Evolutionary conservation across 495 filamentous ascomycete genomes (phyloP).

Genomic region (Massariosphaeria phaeospora): DNA sequence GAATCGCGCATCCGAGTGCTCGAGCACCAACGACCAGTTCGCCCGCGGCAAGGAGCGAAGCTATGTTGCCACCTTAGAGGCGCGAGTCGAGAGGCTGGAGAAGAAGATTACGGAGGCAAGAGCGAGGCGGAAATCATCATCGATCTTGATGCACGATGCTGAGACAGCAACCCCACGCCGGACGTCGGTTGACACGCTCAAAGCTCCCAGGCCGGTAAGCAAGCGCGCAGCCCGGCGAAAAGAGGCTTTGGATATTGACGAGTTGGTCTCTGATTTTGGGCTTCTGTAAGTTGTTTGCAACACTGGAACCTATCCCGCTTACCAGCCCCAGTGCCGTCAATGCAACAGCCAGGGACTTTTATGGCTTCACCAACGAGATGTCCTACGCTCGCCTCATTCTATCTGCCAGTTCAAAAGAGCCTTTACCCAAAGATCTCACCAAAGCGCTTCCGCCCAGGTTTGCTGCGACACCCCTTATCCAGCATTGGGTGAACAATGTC

Average conservation of each 20-base stretch:
- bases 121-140: conserved; percentile 50
- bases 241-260: conserved; percentile 43
- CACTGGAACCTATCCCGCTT: background rate
- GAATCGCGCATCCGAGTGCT: conserved; percentile 74
- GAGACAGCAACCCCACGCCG: conserved; percentile 33
- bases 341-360: conserved; percentile 85
- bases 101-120: conserved; percentile 60
- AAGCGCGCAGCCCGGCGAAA: conserved; percentile 36
- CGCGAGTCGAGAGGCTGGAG: conserved; percentile 79
- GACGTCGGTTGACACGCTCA: conserved; percentile 28
- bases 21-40: conserved; percentile 91
- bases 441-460: conserved; percentile 62
- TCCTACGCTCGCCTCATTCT: conserved; percentile 81
- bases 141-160: conserved; percentile 39
- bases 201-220: conserved; percentile 22
- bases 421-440: conserved; percentile 52
- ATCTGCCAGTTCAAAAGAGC: conserved; percentile 63
- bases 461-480: conserved; percentile 59
- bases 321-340: conserved; percentile 65
- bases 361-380: conserved; percentile 75
- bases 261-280: conserved; percentile 45
- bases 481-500: conserved; percentile 78
- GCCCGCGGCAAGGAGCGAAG: conserved; percentile 90
- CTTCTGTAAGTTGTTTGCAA: conserved; percentile 34
- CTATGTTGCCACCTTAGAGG: conserved; percentile 88